Percentiles rank a stretch among this genome's conserved stretches.
Evolutionary conservation across 805 yeast species (phyloP).

Genomic region (Komagataella phaffii): DNA sequence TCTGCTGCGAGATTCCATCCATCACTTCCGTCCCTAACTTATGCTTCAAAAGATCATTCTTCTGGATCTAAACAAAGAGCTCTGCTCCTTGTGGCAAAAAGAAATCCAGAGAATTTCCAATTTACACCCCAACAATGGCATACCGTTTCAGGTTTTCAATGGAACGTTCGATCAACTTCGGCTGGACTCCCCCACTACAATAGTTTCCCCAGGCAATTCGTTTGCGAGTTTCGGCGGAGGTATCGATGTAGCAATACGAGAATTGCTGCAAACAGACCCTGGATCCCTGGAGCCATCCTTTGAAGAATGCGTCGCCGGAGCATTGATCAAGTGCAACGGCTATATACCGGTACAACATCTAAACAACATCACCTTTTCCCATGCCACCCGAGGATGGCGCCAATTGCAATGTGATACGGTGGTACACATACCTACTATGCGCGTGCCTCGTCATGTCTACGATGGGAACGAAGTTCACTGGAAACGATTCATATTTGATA

Average conservation of each 20-base stretch:
- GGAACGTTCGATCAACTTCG: neutral
- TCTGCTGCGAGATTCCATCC: neutral
- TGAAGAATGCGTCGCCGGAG: slow-evolving; percentile 9
- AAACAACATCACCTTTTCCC: slow-evolving; percentile 14
- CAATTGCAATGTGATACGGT: slow-evolving; percentile 15
- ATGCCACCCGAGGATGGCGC: slow-evolving; percentile 16
- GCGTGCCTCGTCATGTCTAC: slow-evolving; percentile 15
- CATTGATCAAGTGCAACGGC: slow-evolving; percentile 12
- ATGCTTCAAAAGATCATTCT: neutral
- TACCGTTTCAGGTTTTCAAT: neutral
- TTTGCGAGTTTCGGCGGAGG: slow-evolving; percentile 39
- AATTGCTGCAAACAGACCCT: slow-evolving; percentile 8
- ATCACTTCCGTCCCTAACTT: neutral
- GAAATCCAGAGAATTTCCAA: neutral
- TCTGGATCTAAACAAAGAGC: neutral
- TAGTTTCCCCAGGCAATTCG: slow-evolving; percentile 40
- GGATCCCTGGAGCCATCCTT: slow-evolving; percentile 5
- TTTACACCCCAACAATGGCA: neutral
- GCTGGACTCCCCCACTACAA: slow-evolving; percentile 2
- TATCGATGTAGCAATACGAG: slow-evolving; percentile 25
- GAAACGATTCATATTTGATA: slow-evolving; percentile 18
- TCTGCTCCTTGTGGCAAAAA: neutral
- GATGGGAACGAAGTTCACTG: neutral
- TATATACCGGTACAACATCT: slow-evolving; percentile 19
- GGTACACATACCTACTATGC: slow-evolving; percentile 26